Conservation (phyloP, 2,329 filamentous ascomycete genomes). For the Xylariaceae sp. region DNA sequence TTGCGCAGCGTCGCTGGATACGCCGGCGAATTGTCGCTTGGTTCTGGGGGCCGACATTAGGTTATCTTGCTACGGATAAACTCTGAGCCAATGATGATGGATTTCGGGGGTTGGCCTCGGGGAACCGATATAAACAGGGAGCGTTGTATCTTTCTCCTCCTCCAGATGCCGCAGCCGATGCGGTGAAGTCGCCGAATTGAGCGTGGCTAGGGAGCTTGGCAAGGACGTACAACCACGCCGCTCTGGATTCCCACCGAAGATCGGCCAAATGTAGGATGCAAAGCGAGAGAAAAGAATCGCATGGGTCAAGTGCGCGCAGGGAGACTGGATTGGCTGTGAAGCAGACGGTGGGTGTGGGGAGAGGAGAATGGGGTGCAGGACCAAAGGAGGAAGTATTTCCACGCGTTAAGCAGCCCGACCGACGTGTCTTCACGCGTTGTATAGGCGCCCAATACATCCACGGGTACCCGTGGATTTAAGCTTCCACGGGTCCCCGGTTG, state of each 20-base stretch:
- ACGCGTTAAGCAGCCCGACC: background rate
- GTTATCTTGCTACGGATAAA: background rate
- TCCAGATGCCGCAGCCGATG: conserved; percentile 6
- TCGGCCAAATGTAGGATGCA: conserved; percentile 4
- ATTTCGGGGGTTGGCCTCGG: conserved; percentile 11
- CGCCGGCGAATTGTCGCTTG: conserved; percentile 60
- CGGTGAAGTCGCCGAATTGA: conserved; percentile 7
- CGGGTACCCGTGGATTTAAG: too few relatives aligned
- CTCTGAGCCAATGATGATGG: background rate
- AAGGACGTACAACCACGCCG: background rate
- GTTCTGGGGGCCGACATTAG: conserved; percentile 51
- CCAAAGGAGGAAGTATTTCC: background rate
- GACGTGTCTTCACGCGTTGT: background rate
- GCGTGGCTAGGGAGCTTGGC: background rate
- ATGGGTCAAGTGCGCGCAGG: conserved; percentile 4
- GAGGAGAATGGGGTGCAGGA: background rate
- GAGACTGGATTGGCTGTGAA: background rate
- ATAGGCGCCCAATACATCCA: background rate
- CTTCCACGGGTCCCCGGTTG: too few relatives aligned
- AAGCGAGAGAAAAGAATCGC: conserved; percentile 11
- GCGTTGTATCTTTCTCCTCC: background rate
- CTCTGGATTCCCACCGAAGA: conserved; percentile 2
- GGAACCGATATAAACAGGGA: background rate
- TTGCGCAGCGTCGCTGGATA: conserved; percentile 54
- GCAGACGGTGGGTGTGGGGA: background rate